Conservation (phyloP, 2,329 filamentous ascomycete species). For the Talaromyces atroroseus region DNA sequence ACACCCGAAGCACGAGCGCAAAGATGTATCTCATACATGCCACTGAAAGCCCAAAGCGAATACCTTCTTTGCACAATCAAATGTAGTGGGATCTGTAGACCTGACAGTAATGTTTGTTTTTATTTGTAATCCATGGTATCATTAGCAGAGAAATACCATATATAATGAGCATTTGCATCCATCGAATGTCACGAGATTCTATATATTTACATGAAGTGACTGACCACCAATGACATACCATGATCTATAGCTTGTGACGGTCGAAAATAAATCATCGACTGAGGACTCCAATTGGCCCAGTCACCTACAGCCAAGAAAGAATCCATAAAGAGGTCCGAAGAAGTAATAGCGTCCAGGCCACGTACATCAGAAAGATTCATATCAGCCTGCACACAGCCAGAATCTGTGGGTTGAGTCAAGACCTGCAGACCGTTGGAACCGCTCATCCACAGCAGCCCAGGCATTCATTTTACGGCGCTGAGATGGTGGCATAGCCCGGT, state of each 20-base stretch:
- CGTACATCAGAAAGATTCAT: not conserved
- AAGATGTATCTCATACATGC: too few species aligned
- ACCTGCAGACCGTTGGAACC: not conserved
- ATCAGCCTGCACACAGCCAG: not conserved
- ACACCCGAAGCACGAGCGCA: too few species aligned
- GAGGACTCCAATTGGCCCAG: not conserved
- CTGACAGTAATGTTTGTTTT: constrained; percentile 6
- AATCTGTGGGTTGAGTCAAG: not conserved
- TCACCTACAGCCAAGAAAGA: not conserved
- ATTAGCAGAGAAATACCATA: too few species aligned
- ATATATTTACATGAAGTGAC: too few species aligned
- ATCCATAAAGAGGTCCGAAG: not conserved
- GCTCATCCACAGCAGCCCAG: not conserved
- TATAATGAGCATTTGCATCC: too few species aligned
- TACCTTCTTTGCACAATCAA: too few species aligned
- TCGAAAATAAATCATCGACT: not conserved
- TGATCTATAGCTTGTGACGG: too few species aligned
- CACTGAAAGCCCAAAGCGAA: too few species aligned
- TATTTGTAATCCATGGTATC: too few species aligned
- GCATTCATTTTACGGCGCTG: constrained; percentile 1
- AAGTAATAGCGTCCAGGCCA: not conserved
- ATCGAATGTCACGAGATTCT: too few species aligned
- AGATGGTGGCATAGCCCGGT: not conserved
- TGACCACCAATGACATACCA: too few species aligned
- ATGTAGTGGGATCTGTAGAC: too few species aligned